Percentiles rank a stretch among this genome's conserved stretches.
These are phyloP conservation scores for Naganishia albida DNA, from an alignment of 1,284 basidiomycete species.

Conservation along the genomic window DNA sequence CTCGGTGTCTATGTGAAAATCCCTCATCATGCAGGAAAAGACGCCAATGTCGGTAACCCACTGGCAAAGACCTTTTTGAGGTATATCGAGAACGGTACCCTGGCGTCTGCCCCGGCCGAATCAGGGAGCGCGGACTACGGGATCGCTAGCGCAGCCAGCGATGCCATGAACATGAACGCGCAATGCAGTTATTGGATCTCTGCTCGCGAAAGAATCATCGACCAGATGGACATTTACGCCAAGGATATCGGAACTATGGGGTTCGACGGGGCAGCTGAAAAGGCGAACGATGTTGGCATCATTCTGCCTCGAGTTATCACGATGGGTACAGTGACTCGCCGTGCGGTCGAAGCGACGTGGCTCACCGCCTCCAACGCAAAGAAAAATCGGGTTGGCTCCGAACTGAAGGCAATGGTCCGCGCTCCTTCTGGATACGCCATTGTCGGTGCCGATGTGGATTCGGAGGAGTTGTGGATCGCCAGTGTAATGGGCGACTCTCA, in stretches of 20 bases:
- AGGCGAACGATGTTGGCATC: constrained; percentile 68
- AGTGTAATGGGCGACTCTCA: constrained; percentile 99
- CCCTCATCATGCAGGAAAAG: constrained; percentile 93
- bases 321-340: constrained; percentile 97
- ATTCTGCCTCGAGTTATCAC: constrained; percentile 95
- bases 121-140: constrained; percentile 43
- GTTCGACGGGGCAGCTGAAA: constrained; percentile 35
- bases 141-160: constrained; percentile 71
- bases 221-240: constrained; percentile 93
- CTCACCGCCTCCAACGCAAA: constrained; percentile 98
- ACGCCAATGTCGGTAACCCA: constrained; percentile 89
- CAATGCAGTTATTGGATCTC: constrained; percentile 98
- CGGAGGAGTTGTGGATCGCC: constrained; percentile 98
- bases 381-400: constrained; percentile 93
- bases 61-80: constrained; percentile 87
- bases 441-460: constrained; percentile 97
- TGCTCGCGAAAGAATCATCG: constrained; percentile 84
- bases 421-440: constrained; percentile 91
- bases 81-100: constrained; percentile 78
- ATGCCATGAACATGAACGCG: constrained; percentile 88
- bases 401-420: constrained; percentile 95
- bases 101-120: constrained; percentile 59
- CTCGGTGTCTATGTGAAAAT: constrained; percentile 74
- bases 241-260: constrained; percentile 59
- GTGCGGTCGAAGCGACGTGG: constrained; percentile 98